phyloP scores from a whole-genome alignment of 2,329 filamentous ascomycete species.

The Drechslerella coelobrocha region DNA sequence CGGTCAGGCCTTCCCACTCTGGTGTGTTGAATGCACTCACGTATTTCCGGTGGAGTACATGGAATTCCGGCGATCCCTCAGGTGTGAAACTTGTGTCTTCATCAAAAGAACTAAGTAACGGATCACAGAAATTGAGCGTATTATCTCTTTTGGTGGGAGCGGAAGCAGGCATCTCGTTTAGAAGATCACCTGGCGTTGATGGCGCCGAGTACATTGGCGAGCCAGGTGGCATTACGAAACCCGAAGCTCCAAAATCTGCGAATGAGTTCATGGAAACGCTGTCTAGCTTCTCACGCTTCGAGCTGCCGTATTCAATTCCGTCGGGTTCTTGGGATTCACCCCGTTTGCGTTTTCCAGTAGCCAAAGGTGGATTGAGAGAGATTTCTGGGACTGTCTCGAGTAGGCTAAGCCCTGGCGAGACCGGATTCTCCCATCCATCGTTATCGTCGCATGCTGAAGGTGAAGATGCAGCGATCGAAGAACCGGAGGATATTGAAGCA shows the following conservation, averaged over 20 bases:
- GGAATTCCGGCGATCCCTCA: conserved; percentile 41
- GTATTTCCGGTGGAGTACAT: conserved; percentile 35
- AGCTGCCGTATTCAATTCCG: conserved; percentile 2
- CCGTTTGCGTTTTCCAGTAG: conserved; percentile 37
- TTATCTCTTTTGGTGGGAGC: conserved; percentile 11
- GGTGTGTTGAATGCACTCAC: conserved; percentile 46
- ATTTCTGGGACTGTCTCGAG: conserved; percentile 44
- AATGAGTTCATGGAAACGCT: conserved; percentile 37
- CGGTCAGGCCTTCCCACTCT: conserved; percentile 41
- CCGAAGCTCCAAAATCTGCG: conserved; percentile 26
- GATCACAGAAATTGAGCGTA: conserved; percentile 35
- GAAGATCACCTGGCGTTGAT: conserved; percentile 28
- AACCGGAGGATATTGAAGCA: conserved; percentile 42
- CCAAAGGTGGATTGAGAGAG: conserved; percentile 18
- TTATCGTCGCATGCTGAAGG: conserved; percentile 44
- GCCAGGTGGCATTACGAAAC: conserved; percentile 20
- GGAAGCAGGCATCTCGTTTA: conserved; percentile 26
- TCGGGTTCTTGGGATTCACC: conserved; percentile 32
- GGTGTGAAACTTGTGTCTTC: conserved; percentile 48
- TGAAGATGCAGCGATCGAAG: conserved; percentile 44
- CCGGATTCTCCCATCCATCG: conserved; percentile 40
- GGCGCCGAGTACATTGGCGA: conserved; percentile 40
- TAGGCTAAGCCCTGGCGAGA: conserved; percentile 27
- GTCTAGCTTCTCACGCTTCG: conserved; percentile 26
- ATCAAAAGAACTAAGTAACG: conserved; percentile 43